A percentile compares a stretch with the other conserved stretches of the same genome.
phyloP scores from a whole-genome alignment of 257 asterid species.

The Cordia subcordata region DNA sequence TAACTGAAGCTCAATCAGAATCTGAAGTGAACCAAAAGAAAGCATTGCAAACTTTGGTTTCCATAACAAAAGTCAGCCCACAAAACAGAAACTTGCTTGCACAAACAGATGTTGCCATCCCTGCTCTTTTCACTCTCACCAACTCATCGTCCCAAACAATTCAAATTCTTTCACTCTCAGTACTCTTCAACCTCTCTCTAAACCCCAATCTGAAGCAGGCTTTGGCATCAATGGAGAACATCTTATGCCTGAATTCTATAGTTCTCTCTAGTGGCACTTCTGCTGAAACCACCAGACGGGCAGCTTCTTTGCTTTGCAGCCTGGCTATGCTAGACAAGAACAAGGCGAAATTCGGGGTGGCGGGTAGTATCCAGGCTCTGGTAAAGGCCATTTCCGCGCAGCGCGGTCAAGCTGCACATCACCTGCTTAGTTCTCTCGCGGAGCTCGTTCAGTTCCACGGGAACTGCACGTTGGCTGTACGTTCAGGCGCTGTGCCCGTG shows the following conservation, averaged over 20 bases:
- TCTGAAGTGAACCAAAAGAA: constrained; percentile 26
- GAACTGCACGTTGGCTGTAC: constrained; percentile 74
- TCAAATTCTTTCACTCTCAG: constrained; percentile 51
- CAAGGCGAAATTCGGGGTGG: constrained; percentile 77
- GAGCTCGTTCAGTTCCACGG: constrained; percentile 87
- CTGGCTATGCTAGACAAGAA: constrained; percentile 77
- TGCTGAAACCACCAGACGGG: constrained; percentile 38
- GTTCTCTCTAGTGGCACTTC: constrained; percentile 24
- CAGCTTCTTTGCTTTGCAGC: constrained; percentile 75
- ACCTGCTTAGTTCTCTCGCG: constrained; percentile 62
- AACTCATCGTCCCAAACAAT: constrained; percentile 22
- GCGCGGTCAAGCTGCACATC: constrained; percentile 43
- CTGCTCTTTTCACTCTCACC: constrained; percentile 42
- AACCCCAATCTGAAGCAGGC: constrained; percentile 57
- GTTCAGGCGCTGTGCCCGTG: constrained; percentile 51
- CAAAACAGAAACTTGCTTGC: constrained; percentile 60
- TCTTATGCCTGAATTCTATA: constrained; percentile 37
- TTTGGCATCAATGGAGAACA: constrained; percentile 51
- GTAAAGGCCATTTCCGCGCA: constrained; percentile 44
- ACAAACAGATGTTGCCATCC: constrained; percentile 46
- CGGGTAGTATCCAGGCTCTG: constrained; percentile 52
- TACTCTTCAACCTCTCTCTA: constrained; percentile 67
- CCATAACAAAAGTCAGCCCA: constrained; percentile 68
- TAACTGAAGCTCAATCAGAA: constrained; percentile 34
- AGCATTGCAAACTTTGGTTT: constrained; percentile 49